Percentiles rank a stretch among this genome's conserved stretches.
phyloP scores from a whole-genome alignment of 2,329 filamentous ascomycete species.

The Aspergillus fructus region DNA sequence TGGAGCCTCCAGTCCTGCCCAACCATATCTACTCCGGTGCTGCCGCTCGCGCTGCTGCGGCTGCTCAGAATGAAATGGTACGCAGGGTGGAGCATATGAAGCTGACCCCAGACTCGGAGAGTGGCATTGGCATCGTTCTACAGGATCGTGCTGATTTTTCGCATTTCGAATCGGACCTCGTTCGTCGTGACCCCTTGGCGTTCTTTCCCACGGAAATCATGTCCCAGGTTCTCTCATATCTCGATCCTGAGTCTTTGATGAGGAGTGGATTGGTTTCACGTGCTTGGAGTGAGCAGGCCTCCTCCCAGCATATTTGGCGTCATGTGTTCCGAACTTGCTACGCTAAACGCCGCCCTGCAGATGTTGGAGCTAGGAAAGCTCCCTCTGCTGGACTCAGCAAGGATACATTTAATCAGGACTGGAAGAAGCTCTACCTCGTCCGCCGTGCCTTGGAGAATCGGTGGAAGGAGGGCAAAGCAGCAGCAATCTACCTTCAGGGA shows the following conservation, averaged over 20 bases:
- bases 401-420: conserved; percentile 65
- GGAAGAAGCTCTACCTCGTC: conserved; percentile 80
- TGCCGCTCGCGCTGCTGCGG: conserved; percentile 48
- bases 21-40: conserved; percentile 43
- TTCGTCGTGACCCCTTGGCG: conserved; percentile 53
- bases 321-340: conserved; percentile 60
- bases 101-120: conserved; percentile 46
- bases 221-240: conserved; percentile 58
- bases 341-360: conserved; percentile 41
- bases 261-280: conserved; percentile 57
- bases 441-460: conserved; percentile 72
- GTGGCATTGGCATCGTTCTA: conserved; percentile 49
- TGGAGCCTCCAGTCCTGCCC: conserved; percentile 41
- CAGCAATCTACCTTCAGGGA: conserved; percentile 84
- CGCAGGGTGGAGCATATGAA: conserved; percentile 33
- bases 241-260: conserved; percentile 58
- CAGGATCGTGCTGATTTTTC: conserved; percentile 38
- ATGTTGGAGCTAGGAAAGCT: conserved; percentile 44
- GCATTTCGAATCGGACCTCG: conserved; percentile 34
- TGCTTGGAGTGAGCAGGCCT: conserved; percentile 56
- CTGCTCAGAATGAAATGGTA: conserved; percentile 50
- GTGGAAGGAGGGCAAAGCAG: conserved; percentile 77
- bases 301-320: conserved; percentile 61
- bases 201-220: conserved; percentile 60
- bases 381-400: conserved; percentile 56